Conservation (phyloP, 31 red algal species). For the Porphyra umbilicalis region DNA sequence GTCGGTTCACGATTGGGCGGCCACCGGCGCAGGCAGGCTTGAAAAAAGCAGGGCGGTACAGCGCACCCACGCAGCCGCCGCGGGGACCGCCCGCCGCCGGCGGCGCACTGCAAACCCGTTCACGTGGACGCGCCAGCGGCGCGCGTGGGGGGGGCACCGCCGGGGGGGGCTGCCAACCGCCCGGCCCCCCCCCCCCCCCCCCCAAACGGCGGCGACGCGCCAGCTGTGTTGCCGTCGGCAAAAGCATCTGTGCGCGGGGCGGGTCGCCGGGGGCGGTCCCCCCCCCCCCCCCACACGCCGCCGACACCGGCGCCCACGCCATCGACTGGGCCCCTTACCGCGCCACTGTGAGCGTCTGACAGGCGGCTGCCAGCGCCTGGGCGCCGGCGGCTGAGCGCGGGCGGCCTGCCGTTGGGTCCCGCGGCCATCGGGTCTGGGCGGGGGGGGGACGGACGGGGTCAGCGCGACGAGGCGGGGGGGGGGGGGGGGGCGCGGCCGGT, state of each 20-base stretch:
- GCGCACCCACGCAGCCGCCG: no score
- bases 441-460: not conserved
- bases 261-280: no score
- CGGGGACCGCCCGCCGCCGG: not conserved
- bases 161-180: not conserved
- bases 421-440: not conserved
- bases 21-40: no score
- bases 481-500: no score
- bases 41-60: not conserved
- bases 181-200: not conserved
- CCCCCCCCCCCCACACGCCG: not conserved
- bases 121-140: not conserved
- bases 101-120: not conserved
- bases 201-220: no score
- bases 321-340: no score
- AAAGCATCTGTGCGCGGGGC: no score
- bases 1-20: no score
- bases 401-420: not conserved
- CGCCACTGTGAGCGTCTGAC: not conserved
- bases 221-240: no score
- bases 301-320: not conserved
- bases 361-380: not conserved
- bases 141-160: not conserved
- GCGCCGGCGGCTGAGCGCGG: not conserved
- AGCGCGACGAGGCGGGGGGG: not conserved